Evolutionary conservation across 148 eudicot genomes (phyloP).

Genomic region (Beta vulgaris): DNA sequence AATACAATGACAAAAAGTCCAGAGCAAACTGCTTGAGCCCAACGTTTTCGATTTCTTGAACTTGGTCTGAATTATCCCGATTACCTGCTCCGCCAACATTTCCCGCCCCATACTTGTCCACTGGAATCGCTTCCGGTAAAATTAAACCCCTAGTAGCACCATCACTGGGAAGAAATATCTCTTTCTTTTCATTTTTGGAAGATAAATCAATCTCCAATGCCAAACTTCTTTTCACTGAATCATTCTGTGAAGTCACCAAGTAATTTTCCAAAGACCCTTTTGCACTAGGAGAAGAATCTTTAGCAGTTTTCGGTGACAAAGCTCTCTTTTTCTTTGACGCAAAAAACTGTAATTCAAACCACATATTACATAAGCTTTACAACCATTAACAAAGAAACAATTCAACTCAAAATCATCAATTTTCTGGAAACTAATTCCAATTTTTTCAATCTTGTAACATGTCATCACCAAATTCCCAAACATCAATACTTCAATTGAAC

Average conservation of each 20-base stretch:
- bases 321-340: conserved; percentile 69
- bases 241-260: conserved; percentile 62
- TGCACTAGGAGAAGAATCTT: conserved; percentile 69
- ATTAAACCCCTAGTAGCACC: conserved; percentile 25
- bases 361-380: neutral
- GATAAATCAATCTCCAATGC: conserved; percentile 45
- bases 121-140: conserved; percentile 26
- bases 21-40: conserved; percentile 63
- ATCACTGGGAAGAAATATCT: conserved; percentile 16
- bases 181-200: conserved; percentile 32
- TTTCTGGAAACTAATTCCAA: neutral
- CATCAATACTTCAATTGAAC: neutral
- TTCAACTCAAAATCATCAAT: neutral
- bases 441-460: neutral
- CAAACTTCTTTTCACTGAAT: conserved; percentile 54
- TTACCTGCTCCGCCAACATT: conserved; percentile 19
- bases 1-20: conserved; percentile 61
- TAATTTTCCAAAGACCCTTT: conserved; percentile 72
- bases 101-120: conserved; percentile 19
- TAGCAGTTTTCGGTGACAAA: conserved; percentile 46
- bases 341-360: conserved; percentile 56
- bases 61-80: conserved; percentile 28
- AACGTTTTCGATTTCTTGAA: conserved; percentile 24
- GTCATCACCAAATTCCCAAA: too few relatives aligned
- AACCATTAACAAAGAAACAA: neutral